Base-by-base conservation (phyloP, 2,329 filamentous ascomycete genomes). In the Cladophialophora psammophila region DNA sequence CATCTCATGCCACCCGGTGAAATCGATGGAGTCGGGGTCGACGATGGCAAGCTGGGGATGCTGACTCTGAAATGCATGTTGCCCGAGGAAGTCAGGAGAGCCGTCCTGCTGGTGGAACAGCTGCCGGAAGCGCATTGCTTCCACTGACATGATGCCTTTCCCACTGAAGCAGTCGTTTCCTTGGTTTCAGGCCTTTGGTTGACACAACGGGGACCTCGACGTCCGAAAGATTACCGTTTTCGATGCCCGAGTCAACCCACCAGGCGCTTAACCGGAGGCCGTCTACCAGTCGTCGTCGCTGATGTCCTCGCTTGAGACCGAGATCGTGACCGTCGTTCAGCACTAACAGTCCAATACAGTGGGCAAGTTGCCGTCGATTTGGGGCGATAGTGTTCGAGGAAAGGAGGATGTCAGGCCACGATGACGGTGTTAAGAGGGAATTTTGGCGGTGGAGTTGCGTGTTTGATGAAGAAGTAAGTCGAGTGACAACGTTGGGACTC, bases 231-330 rank as follows among this genome's bases (percentile, higher is more conserved):
- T 61, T 61, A 54, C 45, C 50, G 60, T 36, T 13, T 63, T 10
- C 52, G 36, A 45, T 45, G 50, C 10, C 36, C 50, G 15, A 55
- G 18, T 50, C 31, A 53, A 45, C 52, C 38, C 45, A 53, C 34
- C 15, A 48, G n/a, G 48, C 48, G 35, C 48, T 26, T 15, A 31
- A 1, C 12, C 60, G 60, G 31, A 98, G 92, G 97, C 99, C 78
- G 95, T 99, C 85, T 32, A 35, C 60, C 60, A 63, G 50, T 56
- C 98, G 98, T 93, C 98, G 92, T 95, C 98, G 79, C 89, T 97
- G 82, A 97, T 97, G 91, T 94, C 97, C 88, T 88, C 87, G 73
- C 92, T 96, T 87, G 91, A 92, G 87, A 90, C 78, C 81, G 85
- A 77, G 88, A 86, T 84, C 57, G 64, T 31, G 18, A 40, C 53